Percentiles rank a stretch among this genome's conserved stretches.
Conservation (phyloP, 1,284 basidiomycete genomes). For the Tilletiaria anomala region DNA sequence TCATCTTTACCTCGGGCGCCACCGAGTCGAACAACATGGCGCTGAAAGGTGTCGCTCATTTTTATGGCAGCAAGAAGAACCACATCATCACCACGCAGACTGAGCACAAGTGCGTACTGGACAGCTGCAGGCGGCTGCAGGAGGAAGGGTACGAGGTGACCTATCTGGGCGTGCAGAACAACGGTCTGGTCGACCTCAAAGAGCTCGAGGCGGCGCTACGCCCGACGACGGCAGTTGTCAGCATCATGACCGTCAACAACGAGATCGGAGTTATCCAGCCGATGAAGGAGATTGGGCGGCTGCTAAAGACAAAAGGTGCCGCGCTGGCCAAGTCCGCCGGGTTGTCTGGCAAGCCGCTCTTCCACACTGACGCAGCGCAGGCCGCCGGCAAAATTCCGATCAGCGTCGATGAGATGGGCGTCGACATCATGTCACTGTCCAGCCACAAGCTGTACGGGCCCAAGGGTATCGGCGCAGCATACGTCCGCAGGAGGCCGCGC, state of each 20-base stretch:
- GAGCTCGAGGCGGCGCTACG: slow-evolving; percentile 68
- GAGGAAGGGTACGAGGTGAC: slow-evolving; percentile 97
- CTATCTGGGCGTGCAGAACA: slow-evolving; percentile 79
- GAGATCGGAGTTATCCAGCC: slow-evolving; percentile 99
- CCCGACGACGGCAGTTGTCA: slow-evolving; percentile 68
- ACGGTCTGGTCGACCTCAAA: slow-evolving; percentile 66
- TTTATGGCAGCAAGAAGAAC: slow-evolving; percentile 43
- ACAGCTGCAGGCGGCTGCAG: slow-evolving; percentile 85
- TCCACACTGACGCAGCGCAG: slow-evolving; percentile 97
- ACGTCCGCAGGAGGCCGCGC: slow-evolving; percentile 79
- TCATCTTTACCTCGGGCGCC: slow-evolving; percentile 93
- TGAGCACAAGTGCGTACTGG: slow-evolving; percentile 97
- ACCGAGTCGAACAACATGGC: slow-evolving; percentile 98
- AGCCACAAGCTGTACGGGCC: slow-evolving; percentile 98
- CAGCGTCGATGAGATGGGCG: slow-evolving; percentile 87
- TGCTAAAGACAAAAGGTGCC: slow-evolving; percentile 47
- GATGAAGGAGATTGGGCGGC: slow-evolving; percentile 79
- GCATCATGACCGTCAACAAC: slow-evolving; percentile 98
- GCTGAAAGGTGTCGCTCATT: slow-evolving; percentile 90
- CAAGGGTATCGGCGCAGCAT: slow-evolving; percentile 88
- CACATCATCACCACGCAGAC: slow-evolving; percentile 49
- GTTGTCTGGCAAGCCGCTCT: slow-evolving; percentile 54
- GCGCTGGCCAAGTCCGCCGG: slow-evolving; percentile 52
- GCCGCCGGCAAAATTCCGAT: slow-evolving; percentile 54
- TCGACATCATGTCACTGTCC: slow-evolving; percentile 90